These are phyloP conservation scores for Umbellularia californica DNA, from an alignment of 164 flowering plant genomes.

Conservation along the genomic window DNA sequence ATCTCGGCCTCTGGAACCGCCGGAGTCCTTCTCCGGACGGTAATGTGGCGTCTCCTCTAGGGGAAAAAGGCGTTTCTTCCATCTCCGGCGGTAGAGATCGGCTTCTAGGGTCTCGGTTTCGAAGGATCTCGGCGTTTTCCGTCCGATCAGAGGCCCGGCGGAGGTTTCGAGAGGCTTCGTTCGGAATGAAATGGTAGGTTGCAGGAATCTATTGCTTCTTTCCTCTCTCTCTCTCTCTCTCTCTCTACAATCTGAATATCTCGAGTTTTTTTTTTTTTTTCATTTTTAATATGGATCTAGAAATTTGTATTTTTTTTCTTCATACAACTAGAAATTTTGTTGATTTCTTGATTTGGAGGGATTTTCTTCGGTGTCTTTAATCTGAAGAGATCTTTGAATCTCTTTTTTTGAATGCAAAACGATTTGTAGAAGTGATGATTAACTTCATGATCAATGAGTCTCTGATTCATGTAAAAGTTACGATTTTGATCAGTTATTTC, in stretches of 20 bases:
- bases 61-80: background rate
- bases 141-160: slow-evolving; percentile 25
- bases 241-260: background rate
- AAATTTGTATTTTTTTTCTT: too few relatives aligned
- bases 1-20: slow-evolving; percentile 23
- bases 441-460: too few relatives aligned
- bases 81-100: background rate
- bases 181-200: slow-evolving; percentile 76
- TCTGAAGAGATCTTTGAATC: background rate
- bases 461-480: background rate
- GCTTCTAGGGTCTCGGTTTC: slow-evolving; percentile 24
- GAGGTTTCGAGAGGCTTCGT: slow-evolving; percentile 29
- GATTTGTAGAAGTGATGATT: too few relatives aligned
- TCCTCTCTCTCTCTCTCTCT: background rate
- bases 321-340: background rate
- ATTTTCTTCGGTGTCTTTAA: background rate
- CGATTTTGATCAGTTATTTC: background rate
- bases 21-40: slow-evolving; percentile 6
- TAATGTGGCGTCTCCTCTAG: slow-evolving; percentile 52
- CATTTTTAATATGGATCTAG: background rate
- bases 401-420: background rate
- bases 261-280: background rate
- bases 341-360: background rate
- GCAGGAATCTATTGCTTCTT: background rate
- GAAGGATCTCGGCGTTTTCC: slow-evolving; percentile 7